A percentile compares a stretch with the other conserved stretches of the same genome.
phyloP scores from a whole-genome alignment of 768 basidiomycete genomes.

The Calocera viscosa region DNA sequence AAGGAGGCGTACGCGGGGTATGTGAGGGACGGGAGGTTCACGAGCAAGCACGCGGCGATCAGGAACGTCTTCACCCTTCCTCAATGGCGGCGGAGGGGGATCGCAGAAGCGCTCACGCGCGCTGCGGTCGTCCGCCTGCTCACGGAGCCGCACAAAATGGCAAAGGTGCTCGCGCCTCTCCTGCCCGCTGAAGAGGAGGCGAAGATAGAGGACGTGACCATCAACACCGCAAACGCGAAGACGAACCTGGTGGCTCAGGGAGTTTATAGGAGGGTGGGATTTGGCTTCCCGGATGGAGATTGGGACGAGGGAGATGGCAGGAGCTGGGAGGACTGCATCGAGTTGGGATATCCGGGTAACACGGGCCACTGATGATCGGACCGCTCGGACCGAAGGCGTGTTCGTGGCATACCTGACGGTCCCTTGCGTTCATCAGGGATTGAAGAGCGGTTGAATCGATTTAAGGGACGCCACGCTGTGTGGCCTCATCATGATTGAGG shows the following conservation, averaged over 20 bases:
- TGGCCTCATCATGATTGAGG: no score
- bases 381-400: no score
- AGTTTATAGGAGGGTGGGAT: not conserved
- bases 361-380: no score
- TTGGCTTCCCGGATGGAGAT: not conserved
- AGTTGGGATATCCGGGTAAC: not conserved
- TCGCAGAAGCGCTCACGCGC: not conserved
- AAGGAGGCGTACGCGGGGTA: constrained; percentile 3
- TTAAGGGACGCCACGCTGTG: no score
- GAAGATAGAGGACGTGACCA: not conserved
- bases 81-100: not conserved
- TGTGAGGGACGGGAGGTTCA: not conserved
- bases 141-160: not conserved
- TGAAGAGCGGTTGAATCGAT: no score
- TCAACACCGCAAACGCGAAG: not conserved
- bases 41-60: not conserved
- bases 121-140: not conserved
- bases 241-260: not conserved
- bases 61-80: not conserved
- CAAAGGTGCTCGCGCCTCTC: not conserved
- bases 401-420: no score
- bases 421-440: no score
- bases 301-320: not conserved
- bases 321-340: not conserved
- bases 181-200: not conserved